phyloP scores from a whole-genome alignment of 1,284 basidiomycete species.

The Polyporus tsugae region DNA sequence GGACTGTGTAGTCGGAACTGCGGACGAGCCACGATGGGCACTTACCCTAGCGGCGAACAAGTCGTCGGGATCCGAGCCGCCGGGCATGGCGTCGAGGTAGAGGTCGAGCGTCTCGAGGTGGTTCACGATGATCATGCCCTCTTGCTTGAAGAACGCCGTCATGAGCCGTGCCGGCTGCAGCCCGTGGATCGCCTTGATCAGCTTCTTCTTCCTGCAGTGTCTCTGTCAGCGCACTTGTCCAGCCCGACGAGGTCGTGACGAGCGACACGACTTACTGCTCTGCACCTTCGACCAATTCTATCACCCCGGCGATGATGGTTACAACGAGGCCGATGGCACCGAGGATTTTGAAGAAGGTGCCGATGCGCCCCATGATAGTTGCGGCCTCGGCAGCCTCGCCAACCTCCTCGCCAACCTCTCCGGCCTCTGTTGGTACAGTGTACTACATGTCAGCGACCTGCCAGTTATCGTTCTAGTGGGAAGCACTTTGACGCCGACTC shows the following conservation, averaged over 20 bases:
- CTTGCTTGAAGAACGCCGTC: background rate
- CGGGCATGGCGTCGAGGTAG: slow-evolving; percentile 1
- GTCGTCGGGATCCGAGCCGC: background rate
- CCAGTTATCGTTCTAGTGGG: accelerated
- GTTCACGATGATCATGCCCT: background rate
- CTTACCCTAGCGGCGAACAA: no score
- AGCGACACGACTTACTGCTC: background rate
- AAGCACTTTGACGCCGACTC: background rate
- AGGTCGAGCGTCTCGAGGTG: background rate
- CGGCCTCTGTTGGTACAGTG: background rate
- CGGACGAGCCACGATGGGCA: no score
- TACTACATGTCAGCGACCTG: background rate
- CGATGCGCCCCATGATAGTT: background rate
- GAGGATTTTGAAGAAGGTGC: background rate
- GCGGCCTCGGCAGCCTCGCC: background rate
- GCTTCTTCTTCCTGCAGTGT: background rate
- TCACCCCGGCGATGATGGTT: background rate
- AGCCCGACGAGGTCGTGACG: no score
- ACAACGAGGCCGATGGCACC: background rate
- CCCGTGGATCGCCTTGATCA: background rate
- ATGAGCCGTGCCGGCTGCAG: background rate
- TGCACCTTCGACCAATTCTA: background rate
- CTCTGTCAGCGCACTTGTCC: background rate
- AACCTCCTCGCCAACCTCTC: background rate
- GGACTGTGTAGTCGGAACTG: background rate